These are phyloP conservation scores for Neurospora sp. DNA, from an alignment of 495 filamentous ascomycete genomes.

Conservation along the genomic window DNA sequence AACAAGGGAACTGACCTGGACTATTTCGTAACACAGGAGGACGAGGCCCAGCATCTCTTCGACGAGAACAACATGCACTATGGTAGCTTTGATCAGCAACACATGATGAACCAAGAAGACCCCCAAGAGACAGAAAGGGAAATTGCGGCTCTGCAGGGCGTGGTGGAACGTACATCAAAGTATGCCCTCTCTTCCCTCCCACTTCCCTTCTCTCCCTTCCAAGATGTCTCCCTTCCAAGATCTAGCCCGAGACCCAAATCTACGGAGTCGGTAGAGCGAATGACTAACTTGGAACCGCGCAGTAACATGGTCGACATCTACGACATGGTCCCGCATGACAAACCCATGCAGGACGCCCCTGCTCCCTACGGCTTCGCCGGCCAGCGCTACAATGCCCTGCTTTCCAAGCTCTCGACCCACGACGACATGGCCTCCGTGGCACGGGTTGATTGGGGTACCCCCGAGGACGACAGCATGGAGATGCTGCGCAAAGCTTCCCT, in stretches of 20 bases:
- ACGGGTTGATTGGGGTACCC: slow-evolving; percentile 36
- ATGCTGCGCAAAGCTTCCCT: slow-evolving; percentile 25
- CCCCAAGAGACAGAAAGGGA: slow-evolving; percentile 48
- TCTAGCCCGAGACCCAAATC: slow-evolving; percentile 1
- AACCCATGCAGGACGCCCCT: slow-evolving; percentile 15
- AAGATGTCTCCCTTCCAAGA: slow-evolving; percentile 1
- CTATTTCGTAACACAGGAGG: slow-evolving; percentile 32
- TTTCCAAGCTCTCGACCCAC: slow-evolving; percentile 38
- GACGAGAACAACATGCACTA: slow-evolving; percentile 45
- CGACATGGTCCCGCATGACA: slow-evolving; percentile 43
- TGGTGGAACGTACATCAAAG: slow-evolving; percentile 47
- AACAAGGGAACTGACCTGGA: slow-evolving; percentile 4
- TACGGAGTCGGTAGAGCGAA: slow-evolving; percentile 4
- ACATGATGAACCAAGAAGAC: slow-evolving; percentile 41
- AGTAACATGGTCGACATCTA: slow-evolving; percentile 52
- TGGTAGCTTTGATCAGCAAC: slow-evolving; percentile 43
- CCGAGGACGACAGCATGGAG: slow-evolving; percentile 37
- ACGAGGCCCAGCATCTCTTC: slow-evolving; percentile 38
- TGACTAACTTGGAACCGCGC: slow-evolving; percentile 19
- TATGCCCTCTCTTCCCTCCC: slow-evolving; percentile 27
- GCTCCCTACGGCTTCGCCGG: slow-evolving; percentile 28
- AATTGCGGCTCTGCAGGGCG: slow-evolving; percentile 45
- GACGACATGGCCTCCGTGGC: slow-evolving; percentile 27
- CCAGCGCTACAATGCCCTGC: slow-evolving; percentile 43
- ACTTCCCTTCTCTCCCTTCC: slow-evolving; percentile 5